Percentiles rank a stretch among this genome's conserved stretches.
These are phyloP conservation scores for Hirschioporus abietinus DNA, from an alignment of 768 basidiomycete genomes.

Conservation along the genomic window DNA sequence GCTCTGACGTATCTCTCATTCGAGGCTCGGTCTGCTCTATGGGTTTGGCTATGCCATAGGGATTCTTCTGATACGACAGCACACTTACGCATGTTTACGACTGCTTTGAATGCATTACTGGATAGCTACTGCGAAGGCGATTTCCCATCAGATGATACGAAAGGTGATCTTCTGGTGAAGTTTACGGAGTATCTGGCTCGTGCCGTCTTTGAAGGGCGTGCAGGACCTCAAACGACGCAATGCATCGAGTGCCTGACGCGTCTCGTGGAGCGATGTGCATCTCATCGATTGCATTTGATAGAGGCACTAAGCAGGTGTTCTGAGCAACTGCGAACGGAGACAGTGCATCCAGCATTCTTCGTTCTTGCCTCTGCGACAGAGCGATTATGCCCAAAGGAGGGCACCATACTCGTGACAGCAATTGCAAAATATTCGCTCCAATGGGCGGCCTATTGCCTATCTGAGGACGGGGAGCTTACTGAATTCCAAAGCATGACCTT, in stretches of 20 bases:
- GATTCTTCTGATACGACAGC: background rate
- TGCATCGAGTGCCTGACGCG: background rate
- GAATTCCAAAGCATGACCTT: background rate
- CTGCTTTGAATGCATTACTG: background rate
- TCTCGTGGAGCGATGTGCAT: background rate
- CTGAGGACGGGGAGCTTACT: constrained; percentile 22
- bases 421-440: constrained; percentile 37
- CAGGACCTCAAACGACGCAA: background rate
- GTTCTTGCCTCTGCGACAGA: background rate
- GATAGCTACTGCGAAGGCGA: background rate
- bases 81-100: background rate
- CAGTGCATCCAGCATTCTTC: background rate
- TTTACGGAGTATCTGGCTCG: background rate
- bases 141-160: background rate
- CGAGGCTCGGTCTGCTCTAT: background rate
- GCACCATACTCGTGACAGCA: background rate
- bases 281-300: background rate
- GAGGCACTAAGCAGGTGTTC: background rate
- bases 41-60: background rate
- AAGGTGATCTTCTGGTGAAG: background rate
- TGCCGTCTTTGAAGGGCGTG: background rate
- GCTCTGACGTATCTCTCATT: background rate
- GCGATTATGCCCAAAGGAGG: background rate
- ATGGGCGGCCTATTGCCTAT: constrained; percentile 46
- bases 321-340: background rate